Evolutionary conservation across 768 basidiomycete species (phyloP).

Genomic region (Russula lepida): DNA sequence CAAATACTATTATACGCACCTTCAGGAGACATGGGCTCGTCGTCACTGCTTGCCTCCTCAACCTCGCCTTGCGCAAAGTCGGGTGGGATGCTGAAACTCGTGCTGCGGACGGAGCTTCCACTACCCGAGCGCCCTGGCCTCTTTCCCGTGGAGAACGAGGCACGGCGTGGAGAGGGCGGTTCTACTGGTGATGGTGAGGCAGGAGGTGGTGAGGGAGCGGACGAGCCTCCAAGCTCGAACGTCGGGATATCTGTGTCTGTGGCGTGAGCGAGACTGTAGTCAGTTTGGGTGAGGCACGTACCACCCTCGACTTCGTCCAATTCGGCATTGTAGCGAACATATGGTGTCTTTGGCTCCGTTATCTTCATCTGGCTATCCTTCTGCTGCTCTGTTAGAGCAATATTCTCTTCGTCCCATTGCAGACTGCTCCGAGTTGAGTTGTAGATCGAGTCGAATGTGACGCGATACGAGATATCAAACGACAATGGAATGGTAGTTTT

Average conservation of each 20-base stretch:
- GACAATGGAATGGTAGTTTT: not conserved
- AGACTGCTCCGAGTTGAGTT: slow-evolving; percentile 40
- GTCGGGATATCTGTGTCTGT: slow-evolving; percentile 64
- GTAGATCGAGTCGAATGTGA: not conserved
- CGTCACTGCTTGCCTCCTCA: slow-evolving; percentile 44
- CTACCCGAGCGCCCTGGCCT: slow-evolving; percentile 49
- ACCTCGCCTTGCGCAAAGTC: slow-evolving; percentile 41
- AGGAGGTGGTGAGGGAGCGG: slow-evolving; percentile 16
- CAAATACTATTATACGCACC: slow-evolving; percentile 37
- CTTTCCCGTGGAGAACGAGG: slow-evolving; percentile 62
- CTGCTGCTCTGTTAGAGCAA: slow-evolving; percentile 85
- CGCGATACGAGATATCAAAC: not conserved
- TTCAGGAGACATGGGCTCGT: slow-evolving; percentile 80
- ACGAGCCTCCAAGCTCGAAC: slow-evolving; percentile 49
- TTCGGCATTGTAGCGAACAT: slow-evolving; percentile 83
- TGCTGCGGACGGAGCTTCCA: slow-evolving; percentile 65
- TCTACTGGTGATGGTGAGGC: slow-evolving; percentile 7
- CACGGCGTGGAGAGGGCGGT: slow-evolving; percentile 58
- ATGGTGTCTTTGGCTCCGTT: slow-evolving; percentile 95
- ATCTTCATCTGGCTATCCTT: slow-evolving; percentile 99
- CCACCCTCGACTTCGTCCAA: slow-evolving; percentile 82
- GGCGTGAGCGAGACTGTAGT: not conserved
- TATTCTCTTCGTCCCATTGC: slow-evolving; percentile 94
- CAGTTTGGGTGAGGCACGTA: slow-evolving; percentile 29
- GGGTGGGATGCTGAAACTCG: slow-evolving; percentile 48